Conservation (phyloP, 768 basidiomycete species). For the Termitomyces sp. region DNA sequence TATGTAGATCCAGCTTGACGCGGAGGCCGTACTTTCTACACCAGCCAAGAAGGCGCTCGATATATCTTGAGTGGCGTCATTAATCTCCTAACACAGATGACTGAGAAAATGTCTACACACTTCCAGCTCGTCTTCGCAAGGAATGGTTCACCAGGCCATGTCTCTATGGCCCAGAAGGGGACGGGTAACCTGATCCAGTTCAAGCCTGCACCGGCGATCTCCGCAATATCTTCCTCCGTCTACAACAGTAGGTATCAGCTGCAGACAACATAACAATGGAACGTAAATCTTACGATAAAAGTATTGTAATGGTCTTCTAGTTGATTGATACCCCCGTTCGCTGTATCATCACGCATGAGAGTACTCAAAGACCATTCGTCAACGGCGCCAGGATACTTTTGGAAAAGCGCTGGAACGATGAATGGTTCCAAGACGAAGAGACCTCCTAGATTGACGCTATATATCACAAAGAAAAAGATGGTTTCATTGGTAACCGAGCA, state of each 20-base stretch:
- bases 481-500: conserved; percentile 11
- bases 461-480: conserved; percentile 9
- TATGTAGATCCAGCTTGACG: conserved; percentile 77
- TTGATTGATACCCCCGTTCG: conserved; percentile 48
- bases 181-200: conserved; percentile 85
- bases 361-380: conserved; percentile 78
- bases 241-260: conserved; percentile 29
- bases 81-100: background rate
- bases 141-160: conserved; percentile 75
- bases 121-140: conserved; percentile 74
- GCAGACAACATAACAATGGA: background rate
- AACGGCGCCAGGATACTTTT: conserved; percentile 58
- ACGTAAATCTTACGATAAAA: conserved; percentile 62
- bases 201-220: conserved; percentile 85
- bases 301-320: conserved; percentile 82
- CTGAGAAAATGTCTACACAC: conserved; percentile 32
- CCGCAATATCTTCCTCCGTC: conserved; percentile 90
- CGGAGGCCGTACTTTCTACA: conserved; percentile 83
- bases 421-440: conserved; percentile 74
- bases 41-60: conserved; percentile 75
- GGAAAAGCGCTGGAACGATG: conserved; percentile 67
- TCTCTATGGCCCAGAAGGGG: conserved; percentile 83
- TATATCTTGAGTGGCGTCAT: conserved; percentile 46
- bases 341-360: conserved; percentile 57
- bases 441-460: conserved; percentile 75